Percentiles rank a stretch among this genome's conserved stretches.
Evolutionary conservation across 305 asterid genomes (phyloP).

Genomic region (Rubia balearica): DNA sequence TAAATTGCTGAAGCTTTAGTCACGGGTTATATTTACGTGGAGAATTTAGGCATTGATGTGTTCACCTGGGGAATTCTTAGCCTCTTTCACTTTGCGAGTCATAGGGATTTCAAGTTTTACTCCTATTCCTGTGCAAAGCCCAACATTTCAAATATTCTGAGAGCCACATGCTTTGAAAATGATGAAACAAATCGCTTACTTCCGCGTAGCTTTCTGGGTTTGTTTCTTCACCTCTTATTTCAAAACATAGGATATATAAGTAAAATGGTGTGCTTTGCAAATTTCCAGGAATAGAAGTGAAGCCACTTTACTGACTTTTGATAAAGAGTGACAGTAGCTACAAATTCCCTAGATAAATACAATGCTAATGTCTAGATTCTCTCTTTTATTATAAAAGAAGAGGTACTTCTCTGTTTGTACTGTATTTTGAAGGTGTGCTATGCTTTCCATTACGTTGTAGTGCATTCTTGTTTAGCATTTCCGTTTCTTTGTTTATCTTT

Average conservation of each 20-base stretch:
- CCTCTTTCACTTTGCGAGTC: not conserved
- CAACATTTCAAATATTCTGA: not conserved
- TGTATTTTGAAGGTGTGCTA: not conserved
- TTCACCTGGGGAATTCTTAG: not conserved
- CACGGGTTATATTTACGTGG: not conserved
- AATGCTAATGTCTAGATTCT: not conserved
- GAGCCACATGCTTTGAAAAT: not conserved
- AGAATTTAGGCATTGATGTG: too few relatives aligned
- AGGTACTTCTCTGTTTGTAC: not conserved
- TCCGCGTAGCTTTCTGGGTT: not conserved
- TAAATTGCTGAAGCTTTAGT: not conserved
- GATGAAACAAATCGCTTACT: not conserved
- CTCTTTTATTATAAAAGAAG: too few relatives aligned
- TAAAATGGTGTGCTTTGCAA: too few relatives aligned
- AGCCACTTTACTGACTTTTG: too few relatives aligned
- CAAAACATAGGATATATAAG: not conserved
- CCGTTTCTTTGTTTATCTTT: not conserved
- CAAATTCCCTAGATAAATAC: too few relatives aligned
- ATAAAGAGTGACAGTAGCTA: too few relatives aligned
- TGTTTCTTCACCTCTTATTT: not conserved
- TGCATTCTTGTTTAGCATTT: not conserved
- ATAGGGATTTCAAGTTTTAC: not conserved
- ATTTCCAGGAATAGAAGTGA: too few relatives aligned
- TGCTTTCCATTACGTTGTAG: not conserved
- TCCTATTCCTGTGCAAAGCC: not conserved